Percentiles rank a stretch among this genome's conserved stretches.
phyloP scores from a whole-genome alignment of 306 rosid genomes.

The Myrica gale region DNA sequence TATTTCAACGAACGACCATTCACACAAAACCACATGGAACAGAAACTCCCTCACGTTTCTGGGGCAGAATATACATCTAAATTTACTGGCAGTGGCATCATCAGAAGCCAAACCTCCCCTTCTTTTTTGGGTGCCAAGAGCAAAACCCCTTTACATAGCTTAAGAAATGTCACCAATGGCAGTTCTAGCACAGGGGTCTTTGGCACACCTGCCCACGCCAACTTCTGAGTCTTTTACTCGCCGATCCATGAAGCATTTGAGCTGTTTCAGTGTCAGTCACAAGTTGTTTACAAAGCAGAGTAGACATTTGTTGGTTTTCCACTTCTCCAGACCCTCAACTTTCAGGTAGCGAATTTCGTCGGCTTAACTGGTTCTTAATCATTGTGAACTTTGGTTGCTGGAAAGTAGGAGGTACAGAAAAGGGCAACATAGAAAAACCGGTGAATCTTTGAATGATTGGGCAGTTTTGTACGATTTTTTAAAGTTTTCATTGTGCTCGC shows the following conservation, averaged over 20 bases:
- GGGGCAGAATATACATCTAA: neutral
- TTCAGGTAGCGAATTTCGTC: constrained; percentile 22
- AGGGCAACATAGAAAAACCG: neutral
- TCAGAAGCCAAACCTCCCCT: no score
- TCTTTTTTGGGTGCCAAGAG: no score
- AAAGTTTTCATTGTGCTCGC: neutral
- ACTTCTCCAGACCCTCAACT: constrained; percentile 27
- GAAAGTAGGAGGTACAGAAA: neutral
- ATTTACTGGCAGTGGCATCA: constrained; percentile 5
- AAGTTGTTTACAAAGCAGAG: constrained; percentile 17
- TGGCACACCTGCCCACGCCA: constrained; percentile 13
- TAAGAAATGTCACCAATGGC: constrained; percentile 30
- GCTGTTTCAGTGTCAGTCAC: constrained; percentile 20
- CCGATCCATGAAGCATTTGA: constrained; percentile 21
- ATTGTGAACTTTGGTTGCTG: neutral
- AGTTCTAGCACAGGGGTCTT: constrained; percentile 27
- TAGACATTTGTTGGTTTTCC: constrained; percentile 13
- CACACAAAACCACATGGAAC: constrained; percentile 40
- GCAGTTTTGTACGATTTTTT: neutral
- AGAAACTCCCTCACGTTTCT: constrained; percentile 19
- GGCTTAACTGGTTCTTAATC: neutral
- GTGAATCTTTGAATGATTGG: neutral
- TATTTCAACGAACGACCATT: constrained; percentile 9
- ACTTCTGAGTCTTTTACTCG: constrained; percentile 19
- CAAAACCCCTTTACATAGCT: constrained; percentile 17